These are phyloP conservation scores for Craspedostauros australis DNA, from an alignment of 108 stramenopile genomes.

Conservation along the genomic window DNA sequence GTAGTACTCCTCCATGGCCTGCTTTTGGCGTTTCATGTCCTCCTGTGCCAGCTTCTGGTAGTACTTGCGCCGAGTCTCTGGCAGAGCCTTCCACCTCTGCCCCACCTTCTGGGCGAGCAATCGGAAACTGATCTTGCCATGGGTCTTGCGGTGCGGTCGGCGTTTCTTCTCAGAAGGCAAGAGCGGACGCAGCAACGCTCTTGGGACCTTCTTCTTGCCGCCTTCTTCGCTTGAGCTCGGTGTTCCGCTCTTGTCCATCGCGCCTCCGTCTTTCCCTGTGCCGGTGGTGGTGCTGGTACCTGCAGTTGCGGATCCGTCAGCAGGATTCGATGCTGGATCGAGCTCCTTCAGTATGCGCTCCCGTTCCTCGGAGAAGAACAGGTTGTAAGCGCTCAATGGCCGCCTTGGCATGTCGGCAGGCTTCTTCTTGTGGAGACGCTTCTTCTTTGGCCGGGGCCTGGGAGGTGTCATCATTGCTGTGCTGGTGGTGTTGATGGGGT, in stretches of 20 bases:
- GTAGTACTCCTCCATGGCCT: conserved; percentile 55
- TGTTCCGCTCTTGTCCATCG: background rate
- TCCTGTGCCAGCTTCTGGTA: conserved; percentile 48
- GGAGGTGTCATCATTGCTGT: too few species aligned
- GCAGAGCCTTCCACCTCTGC: conserved; percentile 43
- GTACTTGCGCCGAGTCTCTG: conserved; percentile 32
- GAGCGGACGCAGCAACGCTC: conserved; percentile 39
- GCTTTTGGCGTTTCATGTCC: conserved; percentile 45
- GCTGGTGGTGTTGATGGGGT: conserved; percentile 6
- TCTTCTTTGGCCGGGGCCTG: conserved; percentile 28
- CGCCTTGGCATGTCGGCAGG: conserved; percentile 52
- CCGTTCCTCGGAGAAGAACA: conserved; percentile 59
- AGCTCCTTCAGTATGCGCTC: conserved; percentile 52
- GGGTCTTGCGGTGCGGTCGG: conserved; percentile 54
- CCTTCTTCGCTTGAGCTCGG: conserved; percentile 1
- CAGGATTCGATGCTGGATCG: conserved; percentile 15
- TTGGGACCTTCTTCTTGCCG: conserved; percentile 5
- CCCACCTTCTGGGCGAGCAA: conserved; percentile 45
- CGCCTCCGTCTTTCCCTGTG: background rate
- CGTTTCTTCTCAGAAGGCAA: conserved; percentile 35
- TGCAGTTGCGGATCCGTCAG: conserved; percentile 7
- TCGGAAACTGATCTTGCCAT: conserved; percentile 56
- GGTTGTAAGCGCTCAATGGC: conserved; percentile 55
- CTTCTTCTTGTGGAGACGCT: conserved; percentile 38
- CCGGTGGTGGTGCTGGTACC: conserved; percentile 6